Evolutionary conservation across 306 rosid species (phyloP).

Genomic region (Quercus rubra): DNA sequence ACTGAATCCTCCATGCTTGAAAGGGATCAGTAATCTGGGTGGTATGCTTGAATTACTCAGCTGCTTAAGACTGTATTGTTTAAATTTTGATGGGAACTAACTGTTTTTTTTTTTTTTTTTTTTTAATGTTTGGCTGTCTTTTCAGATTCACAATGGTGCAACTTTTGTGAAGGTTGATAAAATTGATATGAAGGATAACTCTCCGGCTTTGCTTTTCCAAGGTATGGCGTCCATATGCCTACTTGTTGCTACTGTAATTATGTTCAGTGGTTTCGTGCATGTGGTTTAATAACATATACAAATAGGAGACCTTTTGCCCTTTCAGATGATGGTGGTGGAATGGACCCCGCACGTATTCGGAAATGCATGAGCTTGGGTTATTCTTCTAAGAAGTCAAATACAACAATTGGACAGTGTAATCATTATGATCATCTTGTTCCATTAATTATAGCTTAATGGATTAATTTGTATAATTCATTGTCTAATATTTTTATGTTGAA

Average conservation of each 20-base stretch:
- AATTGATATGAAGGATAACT: slow-evolving; percentile 71
- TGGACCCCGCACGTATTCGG: slow-evolving; percentile 72
- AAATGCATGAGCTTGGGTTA: slow-evolving; percentile 98
- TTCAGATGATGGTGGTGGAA: slow-evolving; percentile 97
- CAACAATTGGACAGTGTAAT: slow-evolving; percentile 93
- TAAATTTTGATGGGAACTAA: neutral
- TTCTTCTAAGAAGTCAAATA: slow-evolving; percentile 86
- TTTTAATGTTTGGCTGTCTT: neutral
- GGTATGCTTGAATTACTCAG: neutral
- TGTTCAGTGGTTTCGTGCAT: slow-evolving; percentile 17
- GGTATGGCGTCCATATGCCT: slow-evolving; percentile 42
- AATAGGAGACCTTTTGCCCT: slow-evolving; percentile 11
- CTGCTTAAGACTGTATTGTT: slow-evolving; percentile 1
- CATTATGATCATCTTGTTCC: slow-evolving; percentile 11
- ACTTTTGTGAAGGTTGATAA: slow-evolving; percentile 83
- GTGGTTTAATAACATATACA: neutral
- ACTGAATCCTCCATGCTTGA: neutral
- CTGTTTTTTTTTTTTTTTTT: neutral
- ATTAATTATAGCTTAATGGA: neutral
- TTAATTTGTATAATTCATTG: neutral
- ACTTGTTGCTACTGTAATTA: slow-evolving; percentile 4
- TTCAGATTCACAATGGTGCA: slow-evolving; percentile 81
- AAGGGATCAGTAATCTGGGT: neutral
- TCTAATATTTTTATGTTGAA: neutral
- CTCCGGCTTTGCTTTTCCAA: slow-evolving; percentile 77